Evolutionary conservation across 768 basidiomycete genomes (phyloP).

Genomic region (Russula brevipes): DNA sequence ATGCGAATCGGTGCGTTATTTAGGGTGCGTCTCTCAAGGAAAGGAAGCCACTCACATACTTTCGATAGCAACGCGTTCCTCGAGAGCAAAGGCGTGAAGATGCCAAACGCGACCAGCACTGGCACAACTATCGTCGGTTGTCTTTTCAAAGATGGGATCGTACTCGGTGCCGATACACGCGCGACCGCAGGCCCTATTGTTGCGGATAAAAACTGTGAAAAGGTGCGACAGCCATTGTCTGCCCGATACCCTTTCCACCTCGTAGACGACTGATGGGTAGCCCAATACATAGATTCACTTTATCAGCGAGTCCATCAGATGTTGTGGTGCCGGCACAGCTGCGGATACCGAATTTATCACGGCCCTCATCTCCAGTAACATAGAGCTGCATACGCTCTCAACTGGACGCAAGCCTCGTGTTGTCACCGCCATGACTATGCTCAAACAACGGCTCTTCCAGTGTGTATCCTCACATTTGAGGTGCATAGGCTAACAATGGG

Average conservation of each 20-base stretch:
- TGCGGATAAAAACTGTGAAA: constrained; percentile 99
- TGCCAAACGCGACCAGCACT: constrained; percentile 84
- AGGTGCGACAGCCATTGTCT: constrained; percentile 46
- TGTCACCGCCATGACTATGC: constrained; percentile 98
- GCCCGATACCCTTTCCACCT: background rate
- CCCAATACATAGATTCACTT: constrained; percentile 75
- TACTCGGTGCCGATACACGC: constrained; percentile 94
- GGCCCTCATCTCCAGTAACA: constrained; percentile 91
- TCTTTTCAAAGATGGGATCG: constrained; percentile 85
- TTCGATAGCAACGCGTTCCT: constrained; percentile 64
- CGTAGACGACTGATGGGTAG: background rate
- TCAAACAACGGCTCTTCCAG: constrained; percentile 93
- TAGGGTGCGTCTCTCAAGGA: background rate
- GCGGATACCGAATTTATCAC: constrained; percentile 97
- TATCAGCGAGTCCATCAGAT: constrained; percentile 90
- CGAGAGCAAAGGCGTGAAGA: constrained; percentile 58
- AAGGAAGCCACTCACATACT: background rate
- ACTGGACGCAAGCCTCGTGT: constrained; percentile 90
- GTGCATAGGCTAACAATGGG: background rate
- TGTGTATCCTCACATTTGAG: constrained; percentile 32
- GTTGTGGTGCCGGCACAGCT: constrained; percentile 99
- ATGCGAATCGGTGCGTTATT: constrained; percentile 53
- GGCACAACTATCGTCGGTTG: constrained; percentile 99
- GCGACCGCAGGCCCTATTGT: constrained; percentile 94
- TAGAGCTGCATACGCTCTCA: constrained; percentile 86